Percentiles rank a stretch among this genome's conserved stretches.
phyloP scores from a whole-genome alignment of 371 early-diverging fungal species.

The Mucor circinelloides region DNA sequence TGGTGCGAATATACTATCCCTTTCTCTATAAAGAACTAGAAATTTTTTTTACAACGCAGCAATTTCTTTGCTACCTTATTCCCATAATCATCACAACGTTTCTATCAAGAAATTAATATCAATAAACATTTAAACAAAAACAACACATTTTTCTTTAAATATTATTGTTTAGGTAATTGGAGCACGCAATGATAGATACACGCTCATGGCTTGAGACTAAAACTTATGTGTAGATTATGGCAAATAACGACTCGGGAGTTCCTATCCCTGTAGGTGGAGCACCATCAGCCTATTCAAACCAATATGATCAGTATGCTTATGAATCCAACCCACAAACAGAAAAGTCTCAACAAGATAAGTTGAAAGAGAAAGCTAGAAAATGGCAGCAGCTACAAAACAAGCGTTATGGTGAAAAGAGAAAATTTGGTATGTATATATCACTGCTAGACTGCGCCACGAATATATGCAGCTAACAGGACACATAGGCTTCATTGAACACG shows the following conservation, averaged over 20 bases:
- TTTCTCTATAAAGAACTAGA: background rate
- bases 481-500: slow-evolving; percentile 66
- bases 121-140: background rate
- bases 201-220: background rate
- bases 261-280: slow-evolving; percentile 37
- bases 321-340: slow-evolving; percentile 38
- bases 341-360: slow-evolving; percentile 55
- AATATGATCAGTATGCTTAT: slow-evolving; percentile 43
- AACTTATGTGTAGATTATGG: background rate
- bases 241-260: slow-evolving; percentile 23
- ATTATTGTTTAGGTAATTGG: background rate
- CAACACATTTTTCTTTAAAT: background rate
- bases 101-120: background rate
- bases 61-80: background rate
- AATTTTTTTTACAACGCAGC: slow-evolving; percentile 2
- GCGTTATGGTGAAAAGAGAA: slow-evolving; percentile 91
- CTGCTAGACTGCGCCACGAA: slow-evolving; percentile 1
- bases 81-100: background rate
- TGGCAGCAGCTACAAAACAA: slow-evolving; percentile 93
- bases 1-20: background rate
- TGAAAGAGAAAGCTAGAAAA: slow-evolving; percentile 80
- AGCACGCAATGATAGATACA: background rate
- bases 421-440: slow-evolving; percentile 69
- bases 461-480: background rate
- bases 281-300: slow-evolving; percentile 38